Percentiles rank a stretch among this genome's conserved stretches.
These are phyloP conservation scores for Plasmodium yoelii DNA, from an alignment of 169 alveolate genomes.

Conservation along the genomic window DNA sequence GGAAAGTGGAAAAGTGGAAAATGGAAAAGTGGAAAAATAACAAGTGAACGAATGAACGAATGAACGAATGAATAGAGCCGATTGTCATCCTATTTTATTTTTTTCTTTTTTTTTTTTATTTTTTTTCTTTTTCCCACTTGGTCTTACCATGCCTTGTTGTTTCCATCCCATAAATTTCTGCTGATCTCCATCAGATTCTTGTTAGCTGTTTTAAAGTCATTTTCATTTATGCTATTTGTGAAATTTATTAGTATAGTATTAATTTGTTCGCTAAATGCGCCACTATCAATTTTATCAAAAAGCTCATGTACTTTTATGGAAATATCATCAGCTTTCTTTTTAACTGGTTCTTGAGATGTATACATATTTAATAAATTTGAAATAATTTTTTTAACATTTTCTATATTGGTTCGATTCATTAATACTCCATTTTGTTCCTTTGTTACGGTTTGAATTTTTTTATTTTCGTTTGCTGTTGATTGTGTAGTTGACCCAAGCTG, in stretches of 20 bases:
- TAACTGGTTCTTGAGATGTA: constrained; percentile 61
- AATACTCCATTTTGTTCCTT: constrained; percentile 79
- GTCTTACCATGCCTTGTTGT: constrained; percentile 85
- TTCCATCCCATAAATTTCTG: constrained; percentile 86
- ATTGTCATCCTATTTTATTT: no score
- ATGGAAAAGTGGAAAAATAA: no score
- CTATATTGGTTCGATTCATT: constrained; percentile 77
- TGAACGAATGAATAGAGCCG: no score
- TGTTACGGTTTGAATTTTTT: constrained; percentile 80
- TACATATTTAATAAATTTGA: constrained; percentile 52
- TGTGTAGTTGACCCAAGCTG: constrained; percentile 81
- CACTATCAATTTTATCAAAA: constrained; percentile 80
- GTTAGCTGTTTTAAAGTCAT: constrained; percentile 85
- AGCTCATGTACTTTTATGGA: constrained; percentile 82
- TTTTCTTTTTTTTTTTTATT: no score
- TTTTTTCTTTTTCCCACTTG: no score
- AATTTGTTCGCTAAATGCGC: constrained; percentile 84
- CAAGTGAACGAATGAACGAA: no score
- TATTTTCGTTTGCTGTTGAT: constrained; percentile 81
- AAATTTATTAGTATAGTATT: constrained; percentile 81
- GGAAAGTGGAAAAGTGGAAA: not conserved
- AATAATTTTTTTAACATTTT: constrained; percentile 75
- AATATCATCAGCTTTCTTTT: constrained; percentile 81
- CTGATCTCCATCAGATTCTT: constrained; percentile 83
- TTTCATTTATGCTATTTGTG: constrained; percentile 83